A percentile compares a stretch with the other conserved stretches of the same genome.
phyloP scores from a whole-genome alignment of 1,284 basidiomycete genomes.

The Trichosporon coremiiforme region DNA sequence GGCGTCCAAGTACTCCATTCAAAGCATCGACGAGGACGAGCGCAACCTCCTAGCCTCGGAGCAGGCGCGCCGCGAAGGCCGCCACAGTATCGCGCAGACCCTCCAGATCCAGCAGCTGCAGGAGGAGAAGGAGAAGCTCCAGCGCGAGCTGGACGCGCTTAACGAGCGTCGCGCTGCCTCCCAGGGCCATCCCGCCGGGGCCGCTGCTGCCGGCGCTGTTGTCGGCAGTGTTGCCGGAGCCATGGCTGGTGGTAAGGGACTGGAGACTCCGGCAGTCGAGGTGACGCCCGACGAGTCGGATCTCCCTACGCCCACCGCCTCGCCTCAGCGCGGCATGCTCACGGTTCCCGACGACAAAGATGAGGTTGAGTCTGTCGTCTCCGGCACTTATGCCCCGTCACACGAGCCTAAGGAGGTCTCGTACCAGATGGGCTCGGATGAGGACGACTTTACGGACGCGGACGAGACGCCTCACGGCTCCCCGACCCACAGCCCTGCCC shows the following conservation, averaged over 20 bases:
- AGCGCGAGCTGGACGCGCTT: not conserved
- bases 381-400: slow-evolving; percentile 9
- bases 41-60: slow-evolving; percentile 33
- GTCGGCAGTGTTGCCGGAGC: not conserved
- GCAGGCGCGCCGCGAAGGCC: slow-evolving; percentile 43
- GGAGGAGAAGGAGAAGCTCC: slow-evolving; percentile 12
- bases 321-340: not conserved
- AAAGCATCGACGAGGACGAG: slow-evolving; percentile 37
- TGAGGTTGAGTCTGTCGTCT: not conserved
- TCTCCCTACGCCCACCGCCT: not conserved
- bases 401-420: slow-evolving; percentile 21
- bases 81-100: slow-evolving; percentile 36
- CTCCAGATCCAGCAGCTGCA: slow-evolving; percentile 42
- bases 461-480: slow-evolving; percentile 19
- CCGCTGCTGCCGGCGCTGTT: not conserved
- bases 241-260: not conserved
- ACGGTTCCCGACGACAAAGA: not conserved
- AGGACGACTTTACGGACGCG: slow-evolving; percentile 15
- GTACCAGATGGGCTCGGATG: slow-evolving; percentile 6
- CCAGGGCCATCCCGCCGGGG: not conserved
- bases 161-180: not conserved
- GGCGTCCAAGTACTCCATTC: slow-evolving; percentile 22
- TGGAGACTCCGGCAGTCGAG: not conserved
- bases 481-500: too few relatives aligned
- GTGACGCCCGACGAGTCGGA: slow-evolving; percentile 11